These are phyloP conservation scores for Brettanomyces sp. DNA, from an alignment of 805 yeast species.

Conservation along the genomic window DNA sequence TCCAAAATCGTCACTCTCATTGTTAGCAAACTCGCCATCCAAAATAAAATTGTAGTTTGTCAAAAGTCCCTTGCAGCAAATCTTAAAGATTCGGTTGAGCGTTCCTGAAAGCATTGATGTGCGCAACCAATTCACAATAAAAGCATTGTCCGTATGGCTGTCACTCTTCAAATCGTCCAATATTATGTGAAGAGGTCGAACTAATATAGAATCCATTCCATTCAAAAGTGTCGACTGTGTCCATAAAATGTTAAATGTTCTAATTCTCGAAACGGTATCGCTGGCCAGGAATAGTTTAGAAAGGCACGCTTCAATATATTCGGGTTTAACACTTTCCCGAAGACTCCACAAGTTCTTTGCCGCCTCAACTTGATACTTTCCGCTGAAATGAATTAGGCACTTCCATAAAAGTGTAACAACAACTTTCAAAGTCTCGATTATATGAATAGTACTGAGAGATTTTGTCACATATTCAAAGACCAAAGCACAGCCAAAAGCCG, in stretches of 20 bases:
- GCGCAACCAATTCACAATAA: constrained; percentile 41
- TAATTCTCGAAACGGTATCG: constrained; percentile 31
- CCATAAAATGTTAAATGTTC: constrained; percentile 66
- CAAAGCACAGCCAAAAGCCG: constrained; percentile 35
- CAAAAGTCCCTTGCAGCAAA: constrained; percentile 47
- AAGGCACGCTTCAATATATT: constrained; percentile 66
- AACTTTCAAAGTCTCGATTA: constrained; percentile 30
- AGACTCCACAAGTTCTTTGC: constrained; percentile 57
- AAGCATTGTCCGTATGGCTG: constrained; percentile 32
- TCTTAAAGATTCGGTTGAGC: constrained; percentile 49
- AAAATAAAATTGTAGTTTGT: constrained; percentile 26
- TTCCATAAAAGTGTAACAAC: constrained; percentile 45
- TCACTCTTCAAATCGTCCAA: constrained; percentile 50
- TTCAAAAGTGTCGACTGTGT: constrained; percentile 46
- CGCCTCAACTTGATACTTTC: constrained; percentile 58
- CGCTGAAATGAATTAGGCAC: constrained; percentile 38
- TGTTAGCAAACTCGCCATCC: constrained; percentile 15
- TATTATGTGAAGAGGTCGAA: constrained; percentile 56
- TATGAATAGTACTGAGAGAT: constrained; percentile 24
- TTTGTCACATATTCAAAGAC: constrained; percentile 29
- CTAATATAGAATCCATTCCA: constrained; percentile 40
- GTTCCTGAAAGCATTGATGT: constrained; percentile 41
- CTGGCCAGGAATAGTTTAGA: constrained; percentile 42
- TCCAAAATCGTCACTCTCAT: constrained; percentile 48
- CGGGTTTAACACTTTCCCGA: constrained; percentile 40